Evolutionary conservation across 768 basidiomycete genomes (phyloP), one percentile per base, ranked within the genome.

Genomic region (Collybiopsis confluens): DNA sequence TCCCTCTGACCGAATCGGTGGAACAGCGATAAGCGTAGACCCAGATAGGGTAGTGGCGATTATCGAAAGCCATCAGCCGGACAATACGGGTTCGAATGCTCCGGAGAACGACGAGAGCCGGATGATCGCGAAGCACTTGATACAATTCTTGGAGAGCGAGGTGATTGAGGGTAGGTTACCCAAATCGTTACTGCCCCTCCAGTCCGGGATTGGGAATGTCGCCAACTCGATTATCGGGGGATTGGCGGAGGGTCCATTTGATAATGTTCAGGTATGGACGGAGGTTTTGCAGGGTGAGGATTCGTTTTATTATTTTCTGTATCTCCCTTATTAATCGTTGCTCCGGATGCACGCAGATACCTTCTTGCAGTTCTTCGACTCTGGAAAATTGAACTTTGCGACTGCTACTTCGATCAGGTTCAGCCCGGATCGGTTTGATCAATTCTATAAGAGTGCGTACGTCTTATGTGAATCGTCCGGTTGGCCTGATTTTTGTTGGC

Each of bases 391-490:
- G 26, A 65, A 67, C 15, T 77, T 78, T 53, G 76, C 75, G 0
- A 78, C 76, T 53, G 76, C 76, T 1, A 78, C 76, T 5, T 75
- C 73, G 40, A 72, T 78, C 47, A 65, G 70, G 57, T 77, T 78
- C 58, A 73, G 72, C 21, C 74, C 74, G 4, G 72, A 76, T 40
- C 74, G 74, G 68, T 76, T 76, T 50, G 72, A 76, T n/a, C 73
- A 75, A 33, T 78, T 78, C 56, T 78, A 77, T 55, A 49, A 64
- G 16, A 69, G 76, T 75, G 54, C 55, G 72, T n/a, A n/a, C n/a
- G n/a, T n/a, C n/a, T n/a, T n/a, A n/a, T n/a, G n/a, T n/a, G n/a
- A n/a, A n/a, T n/a, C n/a, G n/a, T n/a, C n/a, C n/a, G n/a, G n/a
- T n/a, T n/a, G n/a, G n/a, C n/a, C n/a, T n/a, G n/a, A n/a, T n/a